Conservation (phyloP, 1,139 yeast species). For the Suhomyces terraborum region DNA sequence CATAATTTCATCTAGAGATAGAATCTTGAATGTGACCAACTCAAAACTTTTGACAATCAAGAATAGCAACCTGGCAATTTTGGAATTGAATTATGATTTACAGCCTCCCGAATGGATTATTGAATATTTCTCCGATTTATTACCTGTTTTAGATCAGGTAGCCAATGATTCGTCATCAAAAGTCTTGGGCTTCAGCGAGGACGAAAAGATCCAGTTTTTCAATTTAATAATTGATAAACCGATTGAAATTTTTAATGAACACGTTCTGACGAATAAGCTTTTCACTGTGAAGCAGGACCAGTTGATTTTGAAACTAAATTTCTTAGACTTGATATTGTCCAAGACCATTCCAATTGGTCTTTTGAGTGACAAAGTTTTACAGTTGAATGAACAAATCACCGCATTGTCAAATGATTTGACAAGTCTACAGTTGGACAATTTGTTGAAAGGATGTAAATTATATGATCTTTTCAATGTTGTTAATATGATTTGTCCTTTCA, state of each 20-base stretch:
- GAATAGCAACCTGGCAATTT: conserved; percentile 42
- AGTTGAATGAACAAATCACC: conserved; percentile 39
- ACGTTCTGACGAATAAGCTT: conserved; percentile 29
- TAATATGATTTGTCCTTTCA: conserved; percentile 70
- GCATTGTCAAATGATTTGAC: conserved; percentile 37
- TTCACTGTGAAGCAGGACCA: conserved; percentile 34
- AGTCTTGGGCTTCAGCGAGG: conserved; percentile 39
- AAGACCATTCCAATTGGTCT: conserved; percentile 51
- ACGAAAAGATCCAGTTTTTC: conserved; percentile 36
- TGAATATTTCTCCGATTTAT: conserved; percentile 53
- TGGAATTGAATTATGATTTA: conserved; percentile 49
- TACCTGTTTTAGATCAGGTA: conserved; percentile 51
- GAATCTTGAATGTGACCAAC: conserved; percentile 42
- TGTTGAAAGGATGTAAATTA: conserved; percentile 54
- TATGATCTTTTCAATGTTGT: conserved; percentile 60
- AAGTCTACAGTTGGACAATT: conserved; percentile 42
- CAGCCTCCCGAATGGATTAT: conserved; percentile 77
- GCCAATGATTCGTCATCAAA: conserved; percentile 24
- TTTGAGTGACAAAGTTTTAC: conserved; percentile 41
- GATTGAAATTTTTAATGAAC: conserved; percentile 43
- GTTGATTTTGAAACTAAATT: conserved; percentile 55
- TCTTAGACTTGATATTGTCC: conserved; percentile 59
- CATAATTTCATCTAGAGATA: conserved; percentile 38
- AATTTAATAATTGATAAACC: conserved; percentile 51
- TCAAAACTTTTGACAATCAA: conserved; percentile 45